Base-by-base conservation (phyloP, 164 flowering plant genomes). In the Aristolochia fimbriata region DNA sequence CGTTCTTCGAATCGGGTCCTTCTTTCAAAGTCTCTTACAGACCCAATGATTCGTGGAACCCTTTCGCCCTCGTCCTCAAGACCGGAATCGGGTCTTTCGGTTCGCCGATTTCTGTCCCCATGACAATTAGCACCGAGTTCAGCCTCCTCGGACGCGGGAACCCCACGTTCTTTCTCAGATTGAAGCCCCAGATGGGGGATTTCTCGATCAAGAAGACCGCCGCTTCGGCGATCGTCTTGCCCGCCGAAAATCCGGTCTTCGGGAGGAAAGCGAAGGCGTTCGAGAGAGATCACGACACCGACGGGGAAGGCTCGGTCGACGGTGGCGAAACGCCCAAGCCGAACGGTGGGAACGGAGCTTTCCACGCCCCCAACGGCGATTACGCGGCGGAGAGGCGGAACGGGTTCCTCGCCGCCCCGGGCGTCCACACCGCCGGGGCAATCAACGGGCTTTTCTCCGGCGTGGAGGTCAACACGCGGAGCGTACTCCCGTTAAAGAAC, bases 71-170 rank as follows among this genome's bases (percentile, higher is more conserved):
- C 51, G 60, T 74, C 33, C 67, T 88, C 53, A 84, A 75, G 58
- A 80, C 96, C 55, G 96, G 96, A 0, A 76, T 77, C 58, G 91
- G 91, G 0, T 33, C 74, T 6, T 78, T 75, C 61, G 91, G 91
- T 1, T 82, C 96, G 12, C 96, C 91, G 23, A 24, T 61, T n/a
- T 72, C 78, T 2, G 70, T 84, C 48, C 81, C 86, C 24, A 53
- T 85, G 79, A 61, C 77, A 16, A 82, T 85, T 80, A 78, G 80
- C 69, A 86, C 85, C 48, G 89, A 85, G 67, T 88, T 88, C 73
- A 82, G 76, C 53, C 68, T 83, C 30, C 62, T 82, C 49, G 71
- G 76, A 13, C 46, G 54, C 21, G 76, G 80, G 16, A 80, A 73
- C 70, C 92, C 96, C 56, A 71, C 64, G 46, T 88, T 88, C 54